Base-by-base conservation (phyloP, 176 grass and related monocot species). In the Eleusine coracana region DNA sequence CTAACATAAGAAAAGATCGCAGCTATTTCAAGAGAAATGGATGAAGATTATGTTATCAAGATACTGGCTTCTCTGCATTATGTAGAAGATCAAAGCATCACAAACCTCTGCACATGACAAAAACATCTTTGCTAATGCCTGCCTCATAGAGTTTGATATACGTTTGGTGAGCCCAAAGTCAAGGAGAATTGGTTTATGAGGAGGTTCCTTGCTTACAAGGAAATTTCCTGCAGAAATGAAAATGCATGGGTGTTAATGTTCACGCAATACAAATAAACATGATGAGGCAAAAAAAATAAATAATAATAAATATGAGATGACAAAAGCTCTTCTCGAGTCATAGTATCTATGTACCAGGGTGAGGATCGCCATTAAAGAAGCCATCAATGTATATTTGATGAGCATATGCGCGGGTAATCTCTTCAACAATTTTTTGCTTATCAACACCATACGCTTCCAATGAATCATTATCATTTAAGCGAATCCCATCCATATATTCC, bases 341-440 rank as follows among this genome's bases (percentile, higher is more conserved):
- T 12, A 77, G 20, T 73, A 54, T 71, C 60, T 42, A n/a, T 72
- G 23, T 92, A 98, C 96, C 96, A 88, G 96, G 96, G 74, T 98
- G 96, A 79, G 96, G 96, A 76, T 98, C 96, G 13, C 96, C 96
- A 38, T 98, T 98, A 71, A 98, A 98, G 88, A 98, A 93, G 42
- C 96, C 96, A 78, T 98, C 96, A 70, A 96, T 82, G 20, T 96
- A 98, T 87, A 98, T 92, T 90, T 98, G 96, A 93, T 96, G 96
- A 80, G 93, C 96, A 74, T 98, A 98, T 72, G 96, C 91, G 65
- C 93, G 89, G 74, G 96, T 98, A 79, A 98, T 98, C 86, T 98
- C 93, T 88, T 92, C 91, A 65, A 98, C 91, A 70, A 98, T 60
- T 67, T 76, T 98, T 95, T 98, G 87, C 82, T 98, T 98, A 91